A percentile compares a stretch with the other conserved stretches of the same genome.
Evolutionary conservation across 768 basidiomycete species (phyloP).

Genomic region (Tephrocybe sp.): DNA sequence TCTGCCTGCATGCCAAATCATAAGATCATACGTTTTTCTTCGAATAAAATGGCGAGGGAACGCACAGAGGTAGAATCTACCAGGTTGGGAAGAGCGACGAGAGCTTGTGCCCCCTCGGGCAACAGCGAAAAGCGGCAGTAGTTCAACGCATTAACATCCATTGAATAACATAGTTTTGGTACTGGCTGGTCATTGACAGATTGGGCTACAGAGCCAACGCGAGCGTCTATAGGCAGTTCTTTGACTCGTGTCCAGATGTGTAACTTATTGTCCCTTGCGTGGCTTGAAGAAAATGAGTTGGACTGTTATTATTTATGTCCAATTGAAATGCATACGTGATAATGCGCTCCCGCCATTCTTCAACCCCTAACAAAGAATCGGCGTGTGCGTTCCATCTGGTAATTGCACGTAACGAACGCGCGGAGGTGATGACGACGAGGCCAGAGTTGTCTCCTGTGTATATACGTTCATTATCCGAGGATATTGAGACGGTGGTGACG

Average conservation of each 20-base stretch:
- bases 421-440: slow-evolving; percentile 72
- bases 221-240: slow-evolving; percentile 37
- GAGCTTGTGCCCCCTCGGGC: slow-evolving; percentile 29
- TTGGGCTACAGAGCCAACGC: slow-evolving; percentile 54
- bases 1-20: slow-evolving; percentile 59
- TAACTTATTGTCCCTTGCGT: slow-evolving; percentile 84
- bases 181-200: slow-evolving; percentile 36
- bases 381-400: slow-evolving; percentile 77
- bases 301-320: no score
- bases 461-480: slow-evolving; percentile 71
- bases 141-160: slow-evolving; percentile 92
- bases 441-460: slow-evolving; percentile 88
- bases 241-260: slow-evolving; percentile 65
- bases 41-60: neutral
- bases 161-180: slow-evolving; percentile 57
- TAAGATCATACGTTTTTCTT: neutral
- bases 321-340: slow-evolving; percentile 64
- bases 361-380: slow-evolving; percentile 71
- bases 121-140: slow-evolving; percentile 88
- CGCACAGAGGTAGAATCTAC: slow-evolving; percentile 61
- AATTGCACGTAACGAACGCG: slow-evolving; percentile 70
- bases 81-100: slow-evolving; percentile 84
- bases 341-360: slow-evolving; percentile 65
- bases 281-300: no score
- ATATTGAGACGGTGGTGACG: slow-evolving; percentile 59